Percentiles rank a stretch among this genome's conserved stretches.
Evolutionary conservation across 306 rosid genomes (phyloP).

Genomic region (Lithocarpus polystachyus): DNA sequence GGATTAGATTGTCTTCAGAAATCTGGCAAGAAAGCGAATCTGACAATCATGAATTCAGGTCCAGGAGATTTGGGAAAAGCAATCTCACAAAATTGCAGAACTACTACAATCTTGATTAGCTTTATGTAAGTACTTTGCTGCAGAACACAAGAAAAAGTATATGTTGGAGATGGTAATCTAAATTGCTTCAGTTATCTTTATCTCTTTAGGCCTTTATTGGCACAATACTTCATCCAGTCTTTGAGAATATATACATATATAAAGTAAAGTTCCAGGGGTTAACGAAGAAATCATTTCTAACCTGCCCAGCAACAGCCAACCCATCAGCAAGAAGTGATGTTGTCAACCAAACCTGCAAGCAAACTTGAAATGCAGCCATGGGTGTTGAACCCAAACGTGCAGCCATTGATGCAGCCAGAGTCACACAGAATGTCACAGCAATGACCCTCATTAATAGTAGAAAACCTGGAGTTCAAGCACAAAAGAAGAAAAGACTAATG

Average conservation of each 20-base stretch:
- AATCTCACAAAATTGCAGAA: not conserved
- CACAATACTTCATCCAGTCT: not conserved
- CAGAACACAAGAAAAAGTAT: not conserved
- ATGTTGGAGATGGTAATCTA: not conserved
- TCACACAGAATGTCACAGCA: conserved; percentile 95
- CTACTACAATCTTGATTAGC: not conserved
- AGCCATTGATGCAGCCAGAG: conserved; percentile 84
- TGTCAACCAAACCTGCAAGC: conserved; percentile 94
- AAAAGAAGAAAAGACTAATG: conserved; percentile 14
- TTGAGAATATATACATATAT: not conserved
- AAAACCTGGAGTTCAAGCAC: conserved; percentile 56
- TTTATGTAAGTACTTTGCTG: not conserved
- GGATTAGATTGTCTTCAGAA: not conserved
- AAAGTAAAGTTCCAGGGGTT: not conserved
- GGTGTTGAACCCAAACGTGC: conserved; percentile 83
- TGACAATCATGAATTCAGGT: not conserved
- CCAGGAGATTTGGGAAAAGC: not conserved
- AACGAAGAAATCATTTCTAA: conserved; percentile 24
- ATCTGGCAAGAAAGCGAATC: not conserved
- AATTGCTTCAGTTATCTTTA: not conserved
- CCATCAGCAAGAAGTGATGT: conserved; percentile 95
- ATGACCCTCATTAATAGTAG: conserved; percentile 84
- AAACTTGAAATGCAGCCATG: conserved; percentile 98
- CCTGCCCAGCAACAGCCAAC: conserved; percentile 98
- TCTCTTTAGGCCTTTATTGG: not conserved